Percentiles rank a stretch among this genome's conserved stretches.
Evolutionary conservation across 352 stramenopile species (phyloP).

Genomic region (Phytopythium boreale): DNA sequence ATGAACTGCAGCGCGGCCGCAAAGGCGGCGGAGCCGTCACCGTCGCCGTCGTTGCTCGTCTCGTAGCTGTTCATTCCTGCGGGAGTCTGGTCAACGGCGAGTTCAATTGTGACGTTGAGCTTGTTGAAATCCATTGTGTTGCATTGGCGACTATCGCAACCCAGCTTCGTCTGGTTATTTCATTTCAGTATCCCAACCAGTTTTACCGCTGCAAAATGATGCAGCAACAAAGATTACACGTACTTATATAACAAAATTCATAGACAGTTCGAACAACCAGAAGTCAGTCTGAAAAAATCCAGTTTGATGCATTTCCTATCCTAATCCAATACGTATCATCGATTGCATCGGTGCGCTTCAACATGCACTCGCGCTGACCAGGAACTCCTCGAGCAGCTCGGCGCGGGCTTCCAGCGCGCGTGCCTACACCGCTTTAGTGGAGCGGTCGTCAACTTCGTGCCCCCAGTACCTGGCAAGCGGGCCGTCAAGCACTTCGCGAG

Average conservation of each 20-base stretch:
- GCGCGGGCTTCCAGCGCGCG: neutral
- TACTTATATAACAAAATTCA: too few species aligned
- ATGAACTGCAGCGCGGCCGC: conserved; percentile 7
- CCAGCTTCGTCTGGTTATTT: too few species aligned
- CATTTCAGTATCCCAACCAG: too few species aligned
- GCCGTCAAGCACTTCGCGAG: neutral
- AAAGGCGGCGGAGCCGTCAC: neutral
- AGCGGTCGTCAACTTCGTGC: neutral
- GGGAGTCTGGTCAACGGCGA: neutral
- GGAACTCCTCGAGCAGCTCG: conserved; percentile 5
- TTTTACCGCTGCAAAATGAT: too few species aligned
- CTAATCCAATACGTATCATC: neutral
- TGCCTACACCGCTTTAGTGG: neutral
- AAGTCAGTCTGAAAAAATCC: neutral
- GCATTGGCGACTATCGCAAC: too few species aligned
- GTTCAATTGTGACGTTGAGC: neutral
- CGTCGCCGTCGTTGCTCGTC: neutral
- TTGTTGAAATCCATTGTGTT: too few species aligned
- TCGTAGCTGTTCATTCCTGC: neutral
- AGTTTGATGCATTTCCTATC: neutral
- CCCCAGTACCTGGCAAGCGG: neutral
- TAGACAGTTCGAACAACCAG: too few species aligned
- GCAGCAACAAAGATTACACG: too few species aligned
- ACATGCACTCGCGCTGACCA: neutral
- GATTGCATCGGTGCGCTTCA: neutral